Percentiles rank a stretch among this genome's conserved stretches.
Evolutionary conservation across 2,329 filamentous ascomycete genomes (phyloP).

Genomic region (Fusarium irregulare): DNA sequence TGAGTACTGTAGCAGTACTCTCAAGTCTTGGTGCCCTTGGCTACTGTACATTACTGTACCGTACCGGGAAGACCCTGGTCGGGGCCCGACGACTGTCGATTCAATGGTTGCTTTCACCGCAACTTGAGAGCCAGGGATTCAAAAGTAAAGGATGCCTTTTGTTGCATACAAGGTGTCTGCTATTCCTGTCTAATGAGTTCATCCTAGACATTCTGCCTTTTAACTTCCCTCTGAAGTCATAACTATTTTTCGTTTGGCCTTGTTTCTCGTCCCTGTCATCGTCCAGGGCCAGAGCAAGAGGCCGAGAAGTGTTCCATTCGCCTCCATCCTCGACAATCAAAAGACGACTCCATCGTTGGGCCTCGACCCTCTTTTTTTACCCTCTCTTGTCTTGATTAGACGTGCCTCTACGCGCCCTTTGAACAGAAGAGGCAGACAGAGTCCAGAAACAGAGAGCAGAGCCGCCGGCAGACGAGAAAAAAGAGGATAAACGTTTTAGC

Average conservation of each 20-base stretch:
- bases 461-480: constrained; percentile 3
- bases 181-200: constrained; percentile 1
- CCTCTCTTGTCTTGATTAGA: not conserved
- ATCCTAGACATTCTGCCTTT: constrained; percentile 20
- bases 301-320: constrained; percentile 1
- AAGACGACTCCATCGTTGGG: constrained; percentile 17
- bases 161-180: constrained; percentile 17
- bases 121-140: constrained; percentile 43
- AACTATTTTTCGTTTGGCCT: constrained; percentile 3
- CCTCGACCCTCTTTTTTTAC: constrained; percentile 21
- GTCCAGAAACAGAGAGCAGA: constrained; percentile 21
- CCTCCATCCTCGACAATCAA: constrained; percentile 15
- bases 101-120: constrained; percentile 46
- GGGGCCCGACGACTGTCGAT: constrained; percentile 28
- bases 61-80: constrained; percentile 43
- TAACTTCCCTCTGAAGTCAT: constrained; percentile 7
- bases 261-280: constrained; percentile 2
- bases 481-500: constrained; percentile 24
- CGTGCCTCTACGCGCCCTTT: constrained; percentile 2
- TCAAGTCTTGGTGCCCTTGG: constrained; percentile 12
- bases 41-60: not conserved
- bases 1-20: not conserved
- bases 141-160: constrained; percentile 26
- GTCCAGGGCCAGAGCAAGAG: constrained; percentile 6
- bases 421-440: not conserved